A percentile compares a stretch with the other conserved stretches of the same genome.
Conservation (phyloP, 495 filamentous ascomycete species). For the Aspergillus carlsbadensis region DNA sequence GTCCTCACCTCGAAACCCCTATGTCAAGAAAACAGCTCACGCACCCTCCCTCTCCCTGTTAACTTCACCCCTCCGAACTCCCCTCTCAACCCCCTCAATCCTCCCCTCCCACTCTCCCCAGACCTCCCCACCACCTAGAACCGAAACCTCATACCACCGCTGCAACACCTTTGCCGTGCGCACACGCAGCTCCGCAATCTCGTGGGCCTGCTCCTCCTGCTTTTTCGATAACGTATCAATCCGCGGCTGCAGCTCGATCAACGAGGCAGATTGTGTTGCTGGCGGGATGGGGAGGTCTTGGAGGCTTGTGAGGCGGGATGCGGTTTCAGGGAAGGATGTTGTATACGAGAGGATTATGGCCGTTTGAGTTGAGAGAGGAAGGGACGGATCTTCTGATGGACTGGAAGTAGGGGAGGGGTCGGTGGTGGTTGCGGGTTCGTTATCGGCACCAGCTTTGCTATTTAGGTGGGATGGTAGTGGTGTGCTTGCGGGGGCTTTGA, state of each 20-base stretch:
- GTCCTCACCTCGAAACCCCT: too few relatives aligned
- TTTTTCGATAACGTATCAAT: slow-evolving; percentile 63
- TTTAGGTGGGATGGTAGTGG: too few relatives aligned
- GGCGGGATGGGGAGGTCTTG: slow-evolving; percentile 76
- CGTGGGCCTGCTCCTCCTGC: slow-evolving; percentile 70
- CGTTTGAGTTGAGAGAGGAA: slow-evolving; percentile 25
- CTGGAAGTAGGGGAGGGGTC: slow-evolving; percentile 15
- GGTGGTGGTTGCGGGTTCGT: slow-evolving; percentile 39
- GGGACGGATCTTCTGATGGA: not conserved
- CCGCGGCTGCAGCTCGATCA: slow-evolving; percentile 69
- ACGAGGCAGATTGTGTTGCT: slow-evolving; percentile 58
- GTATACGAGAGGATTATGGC: slow-evolving; percentile 76
- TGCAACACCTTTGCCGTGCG: slow-evolving; percentile 71
- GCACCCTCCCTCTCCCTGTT: slow-evolving; percentile 23
- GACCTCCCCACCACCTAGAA: slow-evolving; percentile 66
- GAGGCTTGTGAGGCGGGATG: slow-evolving; percentile 76
- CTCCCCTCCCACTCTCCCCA: slow-evolving; percentile 75
- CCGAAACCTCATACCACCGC: slow-evolving; percentile 74
- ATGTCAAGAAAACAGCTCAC: not conserved
- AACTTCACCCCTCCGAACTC: slow-evolving; percentile 59
- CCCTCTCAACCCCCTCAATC: slow-evolving; percentile 64
- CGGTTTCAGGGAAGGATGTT: slow-evolving; percentile 69
- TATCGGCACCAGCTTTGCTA: too few relatives aligned
- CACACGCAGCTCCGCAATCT: slow-evolving; percentile 67
- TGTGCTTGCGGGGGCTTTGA: slow-evolving; percentile 40